Conservation (phyloP, 768 basidiomycete species). For the Lyophyllum atratum region DNA sequence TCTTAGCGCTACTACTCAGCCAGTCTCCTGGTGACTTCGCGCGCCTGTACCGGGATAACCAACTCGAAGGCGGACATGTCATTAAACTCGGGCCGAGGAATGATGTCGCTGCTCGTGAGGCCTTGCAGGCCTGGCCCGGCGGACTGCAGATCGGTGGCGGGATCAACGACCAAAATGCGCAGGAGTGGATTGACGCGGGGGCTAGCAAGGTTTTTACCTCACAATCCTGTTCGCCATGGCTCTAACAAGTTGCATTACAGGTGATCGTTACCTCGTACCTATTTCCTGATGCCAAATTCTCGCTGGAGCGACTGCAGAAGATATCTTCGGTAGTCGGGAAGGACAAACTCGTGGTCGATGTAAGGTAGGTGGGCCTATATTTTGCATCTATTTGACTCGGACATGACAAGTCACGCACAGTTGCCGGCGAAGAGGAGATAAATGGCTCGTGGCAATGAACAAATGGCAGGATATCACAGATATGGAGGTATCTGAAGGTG, state of each 20-base stretch:
- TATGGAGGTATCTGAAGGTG: conserved; percentile 87
- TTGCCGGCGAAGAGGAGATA: conserved; percentile 74
- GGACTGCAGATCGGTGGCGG: conserved; percentile 93
- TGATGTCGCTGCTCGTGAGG: conserved; percentile 84
- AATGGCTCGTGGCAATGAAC: conserved; percentile 97
- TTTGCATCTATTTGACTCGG: background rate
- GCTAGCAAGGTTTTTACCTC: conserved; percentile 72
- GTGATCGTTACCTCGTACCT: conserved; percentile 98
- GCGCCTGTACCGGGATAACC: conserved; percentile 66
- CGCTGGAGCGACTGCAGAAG: conserved; percentile 63
- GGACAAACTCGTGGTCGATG: conserved; percentile 90
- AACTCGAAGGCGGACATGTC: conserved; percentile 86
- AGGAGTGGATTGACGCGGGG: conserved; percentile 82
- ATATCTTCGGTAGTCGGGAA: conserved; percentile 72
- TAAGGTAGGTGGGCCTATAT: conserved; percentile 64
- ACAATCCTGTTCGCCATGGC: background rate
- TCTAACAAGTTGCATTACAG: conserved; percentile 40
- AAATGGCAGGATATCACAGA: conserved; percentile 98
- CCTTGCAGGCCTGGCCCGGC: conserved; percentile 81
- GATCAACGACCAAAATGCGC: conserved; percentile 79
- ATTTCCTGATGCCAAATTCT: conserved; percentile 84
- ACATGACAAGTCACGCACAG: conserved; percentile 37
- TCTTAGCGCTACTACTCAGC: conserved; percentile 44
- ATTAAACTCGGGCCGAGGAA: conserved; percentile 95
- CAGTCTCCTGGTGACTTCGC: conserved; percentile 82